phyloP scores from a whole-genome alignment of 108 stramenopile genomes.

The Seminavis robusta region DNA sequence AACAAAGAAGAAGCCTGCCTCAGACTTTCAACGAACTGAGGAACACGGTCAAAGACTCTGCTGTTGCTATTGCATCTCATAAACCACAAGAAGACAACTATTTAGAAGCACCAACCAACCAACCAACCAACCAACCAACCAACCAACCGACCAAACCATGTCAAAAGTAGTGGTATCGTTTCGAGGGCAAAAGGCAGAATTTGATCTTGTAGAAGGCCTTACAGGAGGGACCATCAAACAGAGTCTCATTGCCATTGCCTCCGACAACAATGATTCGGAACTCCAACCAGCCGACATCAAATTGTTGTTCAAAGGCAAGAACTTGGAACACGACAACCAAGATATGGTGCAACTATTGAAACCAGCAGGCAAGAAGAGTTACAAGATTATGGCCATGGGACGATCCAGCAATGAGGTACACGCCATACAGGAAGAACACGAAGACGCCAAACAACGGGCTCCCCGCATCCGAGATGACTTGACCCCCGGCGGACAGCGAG shows the following conservation, averaged over 20 bases:
- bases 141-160: too few species aligned
- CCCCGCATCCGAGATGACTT: constrained; percentile 18
- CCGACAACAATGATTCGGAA: not conserved
- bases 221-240: constrained; percentile 1
- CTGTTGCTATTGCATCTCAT: too few species aligned
- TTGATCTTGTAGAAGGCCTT: not conserved
- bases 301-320: constrained; percentile 18
- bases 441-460: not conserved
- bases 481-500: not conserved
- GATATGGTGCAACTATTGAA: not conserved
- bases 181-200: constrained; percentile 6
- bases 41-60: too few species aligned
- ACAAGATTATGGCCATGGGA: constrained; percentile 10
- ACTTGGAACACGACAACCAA: not conserved
- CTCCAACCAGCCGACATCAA: constrained; percentile 8
- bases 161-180: too few species aligned
- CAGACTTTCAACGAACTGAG: too few species aligned
- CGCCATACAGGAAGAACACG: not conserved
- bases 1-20: too few species aligned
- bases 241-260: not conserved
- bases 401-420: constrained; percentile 1
- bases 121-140: too few species aligned
- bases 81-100: too few species aligned
- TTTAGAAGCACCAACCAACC: too few species aligned
- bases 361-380: constrained; percentile 1